These are phyloP conservation scores for Baudoinia panamericana DNA, from an alignment of 495 filamentous ascomycete species.

Conservation along the genomic window DNA sequence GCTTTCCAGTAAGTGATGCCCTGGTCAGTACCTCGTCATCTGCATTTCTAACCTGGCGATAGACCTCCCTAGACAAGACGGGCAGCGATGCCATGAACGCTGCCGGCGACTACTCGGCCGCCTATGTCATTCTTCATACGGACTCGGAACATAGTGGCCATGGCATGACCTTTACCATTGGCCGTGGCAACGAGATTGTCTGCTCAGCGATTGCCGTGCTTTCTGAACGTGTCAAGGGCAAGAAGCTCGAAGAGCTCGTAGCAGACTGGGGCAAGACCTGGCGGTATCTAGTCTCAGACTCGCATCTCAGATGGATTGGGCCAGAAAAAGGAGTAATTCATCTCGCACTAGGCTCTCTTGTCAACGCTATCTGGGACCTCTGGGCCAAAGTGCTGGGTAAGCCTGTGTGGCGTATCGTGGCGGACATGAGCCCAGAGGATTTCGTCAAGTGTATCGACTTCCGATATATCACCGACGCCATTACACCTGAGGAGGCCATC, in stretches of 20 bases:
- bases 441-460: constrained; percentile 83
- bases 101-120: constrained; percentile 81
- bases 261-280: constrained; percentile 68
- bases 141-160: constrained; percentile 62
- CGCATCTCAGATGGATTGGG: constrained; percentile 85
- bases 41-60: constrained; percentile 1
- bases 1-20: constrained; percentile 63
- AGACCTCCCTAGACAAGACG: constrained; percentile 88
- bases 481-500: constrained; percentile 75
- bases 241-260: constrained; percentile 61
- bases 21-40: constrained; percentile 1
- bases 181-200: constrained; percentile 89
- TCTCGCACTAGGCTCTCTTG: constrained; percentile 75
- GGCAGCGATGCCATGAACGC: constrained; percentile 97
- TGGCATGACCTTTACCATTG: constrained; percentile 96
- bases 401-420: constrained; percentile 81
- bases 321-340: constrained; percentile 94
- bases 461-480: constrained; percentile 84
- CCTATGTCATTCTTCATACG: constrained; percentile 84
- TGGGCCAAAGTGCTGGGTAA: constrained; percentile 80
- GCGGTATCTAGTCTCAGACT: constrained; percentile 81
- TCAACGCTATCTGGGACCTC: constrained; percentile 91
- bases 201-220: constrained; percentile 70
- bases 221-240: constrained; percentile 55
- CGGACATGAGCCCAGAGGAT: constrained; percentile 79